phyloP scores from a whole-genome alignment of 208 protist genomes.

The Wallacemonas sp. region DNA sequence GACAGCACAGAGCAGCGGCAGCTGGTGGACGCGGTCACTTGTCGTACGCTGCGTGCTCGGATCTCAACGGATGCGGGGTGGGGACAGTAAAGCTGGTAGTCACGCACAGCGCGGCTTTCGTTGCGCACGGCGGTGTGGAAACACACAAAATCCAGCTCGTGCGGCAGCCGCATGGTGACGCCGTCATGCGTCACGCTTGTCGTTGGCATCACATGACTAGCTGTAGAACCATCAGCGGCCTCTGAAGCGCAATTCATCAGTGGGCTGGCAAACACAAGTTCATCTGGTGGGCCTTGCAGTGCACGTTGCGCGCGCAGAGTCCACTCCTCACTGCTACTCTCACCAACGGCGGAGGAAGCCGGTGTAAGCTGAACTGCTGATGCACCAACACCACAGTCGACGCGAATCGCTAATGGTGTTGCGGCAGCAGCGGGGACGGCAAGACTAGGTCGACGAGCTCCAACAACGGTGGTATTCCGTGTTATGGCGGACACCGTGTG shows the following conservation, averaged over 20 bases:
- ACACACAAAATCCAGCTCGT: not conserved
- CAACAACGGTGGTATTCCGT: slow-evolving; percentile 17
- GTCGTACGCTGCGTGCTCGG: slow-evolving; percentile 11
- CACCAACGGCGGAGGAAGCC: not conserved
- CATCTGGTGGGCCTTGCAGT: slow-evolving; percentile 7
- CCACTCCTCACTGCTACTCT: not conserved
- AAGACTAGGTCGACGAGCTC: not conserved
- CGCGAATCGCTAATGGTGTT: not conserved
- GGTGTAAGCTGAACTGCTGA: not conserved
- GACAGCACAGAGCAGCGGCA: slow-evolving; percentile 24
- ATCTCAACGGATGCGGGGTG: slow-evolving; percentile 27
- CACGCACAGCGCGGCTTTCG: not conserved
- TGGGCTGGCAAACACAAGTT: not conserved
- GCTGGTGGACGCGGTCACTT: slow-evolving; percentile 19
- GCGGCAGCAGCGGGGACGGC: not conserved
- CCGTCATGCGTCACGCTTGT: too few species aligned
- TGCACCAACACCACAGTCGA: slow-evolving; percentile 13
- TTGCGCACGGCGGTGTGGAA: slow-evolving; percentile 9
- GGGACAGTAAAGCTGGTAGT: slow-evolving; percentile 10
- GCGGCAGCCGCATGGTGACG: not conserved
- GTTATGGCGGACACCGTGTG: not conserved
- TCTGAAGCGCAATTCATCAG: not conserved
- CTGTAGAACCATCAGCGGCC: not conserved
- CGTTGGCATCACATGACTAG: too few species aligned
- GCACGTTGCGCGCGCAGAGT: not conserved